Evolutionary conservation across 208 protist genomes (phyloP).

Genomic region (Naegleria gruberi): DNA sequence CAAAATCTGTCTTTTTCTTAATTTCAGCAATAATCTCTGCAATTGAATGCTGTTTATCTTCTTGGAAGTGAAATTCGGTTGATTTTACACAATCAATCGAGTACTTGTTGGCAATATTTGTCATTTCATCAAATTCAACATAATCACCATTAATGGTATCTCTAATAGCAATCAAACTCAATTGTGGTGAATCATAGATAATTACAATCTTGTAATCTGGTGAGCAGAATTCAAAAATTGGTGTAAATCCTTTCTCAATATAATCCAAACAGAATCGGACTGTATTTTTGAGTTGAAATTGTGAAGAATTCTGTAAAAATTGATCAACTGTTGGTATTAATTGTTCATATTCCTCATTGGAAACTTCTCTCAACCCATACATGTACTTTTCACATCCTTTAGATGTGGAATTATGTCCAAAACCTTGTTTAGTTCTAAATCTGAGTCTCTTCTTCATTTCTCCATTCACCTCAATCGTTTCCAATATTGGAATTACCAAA

Average conservation of each 20-base stretch:
- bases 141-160: not conserved
- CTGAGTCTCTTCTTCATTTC: not conserved
- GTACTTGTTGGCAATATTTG: not conserved
- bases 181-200: not conserved
- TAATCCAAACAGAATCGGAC: not conserved
- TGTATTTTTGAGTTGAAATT: not conserved
- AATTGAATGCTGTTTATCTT: not conserved
- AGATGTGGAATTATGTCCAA: not conserved
- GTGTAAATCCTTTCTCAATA: not conserved
- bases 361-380: not conserved
- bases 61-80: not conserved
- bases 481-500: not conserved
- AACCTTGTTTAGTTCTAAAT: not conserved
- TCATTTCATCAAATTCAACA: not conserved
- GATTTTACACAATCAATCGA: not conserved
- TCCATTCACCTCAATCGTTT: not conserved
- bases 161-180: constrained; percentile 6
- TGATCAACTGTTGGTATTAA: not conserved
- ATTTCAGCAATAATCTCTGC: not conserved
- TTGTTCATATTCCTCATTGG: not conserved
- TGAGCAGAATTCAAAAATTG: constrained; percentile 7
- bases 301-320: not conserved
- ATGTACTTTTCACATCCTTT: not conserved
- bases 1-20: not conserved
- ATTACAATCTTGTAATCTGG: not conserved